Evolutionary conservation across 441 rosid genomes (phyloP), one percentile per base, ranked within the genome.

Genomic region (Bocquillonia castaneifolia): DNA sequence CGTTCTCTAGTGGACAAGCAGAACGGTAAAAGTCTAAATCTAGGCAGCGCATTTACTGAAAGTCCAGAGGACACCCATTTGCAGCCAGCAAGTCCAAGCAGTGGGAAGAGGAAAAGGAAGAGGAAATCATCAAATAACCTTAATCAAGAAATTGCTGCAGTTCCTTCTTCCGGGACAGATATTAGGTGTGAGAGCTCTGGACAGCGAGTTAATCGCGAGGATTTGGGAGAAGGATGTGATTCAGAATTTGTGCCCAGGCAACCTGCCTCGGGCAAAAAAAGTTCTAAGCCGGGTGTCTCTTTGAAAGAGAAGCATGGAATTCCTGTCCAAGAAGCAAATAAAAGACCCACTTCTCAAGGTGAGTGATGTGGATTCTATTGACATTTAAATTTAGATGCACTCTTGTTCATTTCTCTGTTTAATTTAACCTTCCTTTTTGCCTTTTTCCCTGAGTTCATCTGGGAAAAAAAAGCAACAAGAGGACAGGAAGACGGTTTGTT

Each of bases 101-200:
- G 14, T 51, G 65, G 61, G 69, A 78, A 68, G 76, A 66, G 54
- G 68, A 83, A 64, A 48, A 69, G 42, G 42, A 68, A 63, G 25
- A 53, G n/a, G 60, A 66, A 73, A 74, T 54, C 71, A 32, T 52
- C 75, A 66, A 51, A 74, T 47, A 18, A 55, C 64, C 56, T 39
- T 28, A 54, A 58, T 72, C 71, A 63, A 64, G 79, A 29, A 47
- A 70, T 53, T 60, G 53, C 75, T 57, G 63, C 26, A 18, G 58
- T 69, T 65, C 66, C 37, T 64, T 53, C 74, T 61, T 53, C 45
- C n/a, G 36, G 40, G 20, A 53, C 73, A 60, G 64, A 68, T 34
- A 68, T 60, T 15, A 5, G 23, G 23, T 47, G 29, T 34, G 73
- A 70, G 28, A 37, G 29, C 56, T 63, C 55, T 48, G 69, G 31